Conservation (phyloP, 331 rosid genomes). For the Saraca asoca region DNA sequence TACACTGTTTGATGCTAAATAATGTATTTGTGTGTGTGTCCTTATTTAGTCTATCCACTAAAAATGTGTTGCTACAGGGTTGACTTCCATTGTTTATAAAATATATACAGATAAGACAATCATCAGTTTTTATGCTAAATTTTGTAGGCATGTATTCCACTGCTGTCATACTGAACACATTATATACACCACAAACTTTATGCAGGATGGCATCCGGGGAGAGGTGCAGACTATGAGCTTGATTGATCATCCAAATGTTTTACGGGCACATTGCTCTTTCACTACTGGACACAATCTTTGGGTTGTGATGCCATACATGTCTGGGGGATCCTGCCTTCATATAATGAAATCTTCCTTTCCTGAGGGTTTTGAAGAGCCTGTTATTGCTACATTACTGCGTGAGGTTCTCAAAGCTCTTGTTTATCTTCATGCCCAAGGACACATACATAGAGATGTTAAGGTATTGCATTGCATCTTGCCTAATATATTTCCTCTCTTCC, state of each 20-base stretch:
- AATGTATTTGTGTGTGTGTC: neutral
- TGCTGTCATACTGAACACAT: slow-evolving; percentile 10
- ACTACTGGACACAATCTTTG: slow-evolving; percentile 89
- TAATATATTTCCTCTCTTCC: neutral
- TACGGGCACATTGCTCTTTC: slow-evolving; percentile 94
- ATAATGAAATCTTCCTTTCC: slow-evolving; percentile 82
- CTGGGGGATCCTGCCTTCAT: slow-evolving; percentile 98
- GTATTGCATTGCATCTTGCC: slow-evolving; percentile 41
- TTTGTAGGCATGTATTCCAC: neutral
- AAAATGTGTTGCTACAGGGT: neutral
- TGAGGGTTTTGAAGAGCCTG: slow-evolving; percentile 95
- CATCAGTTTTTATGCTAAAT: neutral
- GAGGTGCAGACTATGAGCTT: slow-evolving; percentile 91
- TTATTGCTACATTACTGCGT: slow-evolving; percentile 80
- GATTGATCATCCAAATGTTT: slow-evolving; percentile 80
- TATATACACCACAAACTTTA: slow-evolving; percentile 10
- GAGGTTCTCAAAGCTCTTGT: slow-evolving; percentile 97
- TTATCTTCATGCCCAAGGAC: slow-evolving; percentile 92
- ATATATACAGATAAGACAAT: neutral
- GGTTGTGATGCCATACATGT: slow-evolving; percentile 99
- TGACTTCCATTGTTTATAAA: neutral
- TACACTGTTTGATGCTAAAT: too few species aligned
- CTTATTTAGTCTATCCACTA: too few species aligned
- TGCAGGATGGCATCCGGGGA: slow-evolving; percentile 92
- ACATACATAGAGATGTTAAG: slow-evolving; percentile 99